Evolutionary conservation across 2,329 filamentous ascomycete species (phyloP), one percentile per base, ranked within the genome.

Genomic region (Botrytis galanthina): DNA sequence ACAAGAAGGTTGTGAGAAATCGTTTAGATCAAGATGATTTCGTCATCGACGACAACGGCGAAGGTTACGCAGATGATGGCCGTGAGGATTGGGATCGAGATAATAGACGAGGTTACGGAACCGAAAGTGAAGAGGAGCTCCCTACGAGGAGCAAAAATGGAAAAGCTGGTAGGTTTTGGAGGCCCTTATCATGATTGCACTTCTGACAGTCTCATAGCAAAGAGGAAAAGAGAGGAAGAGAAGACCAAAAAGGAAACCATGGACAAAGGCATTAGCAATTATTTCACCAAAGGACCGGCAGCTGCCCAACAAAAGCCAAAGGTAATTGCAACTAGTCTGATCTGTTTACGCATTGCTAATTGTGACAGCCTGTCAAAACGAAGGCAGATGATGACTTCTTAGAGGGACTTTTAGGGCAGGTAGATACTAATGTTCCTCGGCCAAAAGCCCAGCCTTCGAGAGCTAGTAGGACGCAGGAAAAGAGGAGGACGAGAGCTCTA

Each of bases 21-120:
- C 91, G 96, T 64, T 86, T 99, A 70, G 93, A 98, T 80, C 88
- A 97, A 80, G 96, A 99, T 79, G 96, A 99, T 84, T 99, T 99
- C 80, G 95, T 99, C 70, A 95, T 99, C 74, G 96, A 98, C 85
- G 96, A 99, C 84, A 97, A 98, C 84, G 95, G 95, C 80, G 94
- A 95, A 81, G 95, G 96, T 54, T 99, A 99, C 80, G 95, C 94
- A 77, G 95, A 98, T 81, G 96, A 98, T 81, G 96, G 96, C 75
- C 91, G 96, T 72, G 95, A 97, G 83, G 96, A 98, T 79, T 95
- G 95, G 95, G 87, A 91, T 76, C 85, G 87, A 14, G 77, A 72
- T 26, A 20, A 60, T 44, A 86, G 86, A 74, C 85, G 89, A 81
- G 86, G 87, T 76, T 89, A 92, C 81, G 88, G 91, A 75, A 92